phyloP scores from a whole-genome alignment of 768 basidiomycete genomes.

The Russula emetica region DNA sequence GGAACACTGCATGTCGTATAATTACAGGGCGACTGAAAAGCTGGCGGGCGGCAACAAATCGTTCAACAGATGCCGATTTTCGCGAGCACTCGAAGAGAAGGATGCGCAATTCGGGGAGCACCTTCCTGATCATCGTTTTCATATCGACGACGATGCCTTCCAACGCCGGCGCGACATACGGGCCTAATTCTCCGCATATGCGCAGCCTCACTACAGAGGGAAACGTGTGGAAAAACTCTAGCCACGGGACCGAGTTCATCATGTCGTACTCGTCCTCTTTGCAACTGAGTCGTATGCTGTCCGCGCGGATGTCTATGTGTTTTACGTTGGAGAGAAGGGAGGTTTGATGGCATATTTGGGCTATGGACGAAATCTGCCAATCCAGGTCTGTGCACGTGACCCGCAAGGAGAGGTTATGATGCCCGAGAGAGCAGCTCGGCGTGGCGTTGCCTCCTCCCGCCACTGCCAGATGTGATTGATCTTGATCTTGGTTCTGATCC shows the following conservation, averaged over 20 bases:
- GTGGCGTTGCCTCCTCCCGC: not conserved
- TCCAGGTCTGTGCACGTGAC: not conserved
- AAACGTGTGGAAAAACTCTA: conserved; percentile 6
- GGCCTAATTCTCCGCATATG: not conserved
- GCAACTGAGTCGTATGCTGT: not conserved
- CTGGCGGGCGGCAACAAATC: not conserved
- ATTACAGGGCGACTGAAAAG: not conserved
- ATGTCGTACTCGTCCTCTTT: not conserved
- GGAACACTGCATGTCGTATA: not conserved
- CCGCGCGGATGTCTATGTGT: conserved; percentile 1
- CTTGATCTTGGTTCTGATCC: too few relatives aligned
- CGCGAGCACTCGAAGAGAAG: not conserved
- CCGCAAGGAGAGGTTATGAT: not conserved
- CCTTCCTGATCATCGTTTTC: not conserved
- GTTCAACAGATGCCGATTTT: not conserved
- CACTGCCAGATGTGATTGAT: too few relatives aligned
- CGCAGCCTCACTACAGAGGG: not conserved
- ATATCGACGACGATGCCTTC: not conserved
- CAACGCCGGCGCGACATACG: conserved; percentile 4
- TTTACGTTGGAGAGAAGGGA: not conserved
- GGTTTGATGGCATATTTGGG: conserved; percentile 1
- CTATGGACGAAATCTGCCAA: conserved; percentile 8
- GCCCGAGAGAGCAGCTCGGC: not conserved
- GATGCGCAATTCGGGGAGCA: not conserved
- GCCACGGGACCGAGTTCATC: not conserved